phyloP scores from a whole-genome alignment of 2,329 filamentous ascomycete species.

The Boeremia lycopersici region DNA sequence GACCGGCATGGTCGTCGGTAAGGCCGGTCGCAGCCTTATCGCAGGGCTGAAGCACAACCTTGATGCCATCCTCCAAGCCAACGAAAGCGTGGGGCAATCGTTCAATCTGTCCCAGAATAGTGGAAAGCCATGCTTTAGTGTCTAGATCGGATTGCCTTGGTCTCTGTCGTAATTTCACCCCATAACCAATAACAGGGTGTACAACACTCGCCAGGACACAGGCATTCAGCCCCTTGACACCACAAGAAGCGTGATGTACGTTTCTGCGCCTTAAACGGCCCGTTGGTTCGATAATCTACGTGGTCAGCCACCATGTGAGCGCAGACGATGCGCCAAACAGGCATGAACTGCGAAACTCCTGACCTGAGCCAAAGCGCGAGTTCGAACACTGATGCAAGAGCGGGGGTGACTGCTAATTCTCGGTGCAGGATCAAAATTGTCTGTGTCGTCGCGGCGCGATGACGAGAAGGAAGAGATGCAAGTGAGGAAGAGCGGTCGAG shows the following conservation, averaged over 20 bases:
- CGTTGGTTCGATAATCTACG: neutral
- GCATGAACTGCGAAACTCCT: neutral
- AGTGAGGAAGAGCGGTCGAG: conserved; percentile 11
- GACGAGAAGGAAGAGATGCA: conserved; percentile 6
- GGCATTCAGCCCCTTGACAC: neutral
- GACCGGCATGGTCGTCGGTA: conserved; percentile 26
- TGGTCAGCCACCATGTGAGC: conserved; percentile 1
- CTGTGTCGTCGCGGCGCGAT: conserved; percentile 3
- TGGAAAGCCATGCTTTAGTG: conserved; percentile 4
- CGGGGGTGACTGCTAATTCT: conserved; percentile 1
- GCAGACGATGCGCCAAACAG: conserved; percentile 1
- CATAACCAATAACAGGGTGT: neutral
- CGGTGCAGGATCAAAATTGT: conserved; percentile 7
- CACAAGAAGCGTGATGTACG: neutral
- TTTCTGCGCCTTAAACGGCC: neutral
- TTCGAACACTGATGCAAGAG: neutral
- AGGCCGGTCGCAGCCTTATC: conserved; percentile 17
- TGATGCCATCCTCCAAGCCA: neutral
- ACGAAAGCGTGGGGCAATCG: conserved; percentile 7
- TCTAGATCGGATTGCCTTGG: neutral
- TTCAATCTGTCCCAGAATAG: conserved; percentile 4
- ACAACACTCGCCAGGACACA: neutral
- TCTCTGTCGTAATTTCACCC: neutral
- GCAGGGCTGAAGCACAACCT: conserved; percentile 9
- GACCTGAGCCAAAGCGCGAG: neutral